A percentile compares a stretch with the other conserved stretches of the same genome.
Conservation (phyloP, 169 alveolate genomes). For the Cryptosporidium ryanae region DNA sequence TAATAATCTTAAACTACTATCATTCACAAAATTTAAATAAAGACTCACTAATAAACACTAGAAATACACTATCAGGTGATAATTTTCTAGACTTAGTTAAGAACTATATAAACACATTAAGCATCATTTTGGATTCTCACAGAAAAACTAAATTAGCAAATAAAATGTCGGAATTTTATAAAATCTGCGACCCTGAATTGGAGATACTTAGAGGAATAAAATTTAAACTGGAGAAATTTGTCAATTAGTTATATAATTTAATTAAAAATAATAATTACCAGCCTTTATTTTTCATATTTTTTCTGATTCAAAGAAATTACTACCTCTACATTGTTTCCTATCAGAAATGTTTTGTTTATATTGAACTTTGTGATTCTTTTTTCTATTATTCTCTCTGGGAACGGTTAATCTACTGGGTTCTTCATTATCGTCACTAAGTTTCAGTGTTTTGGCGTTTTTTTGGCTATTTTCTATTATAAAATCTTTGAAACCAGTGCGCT, state of each 20-base stretch:
- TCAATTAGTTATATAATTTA: not conserved
- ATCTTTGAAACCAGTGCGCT: constrained; percentile 33
- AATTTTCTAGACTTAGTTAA: constrained; percentile 19
- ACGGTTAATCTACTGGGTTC: not conserved
- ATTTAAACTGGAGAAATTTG: constrained; percentile 21
- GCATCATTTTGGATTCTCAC: not conserved
- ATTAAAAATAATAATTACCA: not conserved
- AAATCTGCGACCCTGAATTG: constrained; percentile 11
- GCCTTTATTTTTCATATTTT: not conserved
- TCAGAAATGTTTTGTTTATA: not conserved
- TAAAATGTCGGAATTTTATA: constrained; percentile 9
- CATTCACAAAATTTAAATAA: not conserved
- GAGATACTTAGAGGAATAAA: constrained; percentile 24
- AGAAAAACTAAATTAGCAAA: constrained; percentile 6
- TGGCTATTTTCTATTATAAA: not conserved
- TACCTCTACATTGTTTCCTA: not conserved
- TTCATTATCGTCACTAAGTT: not conserved
- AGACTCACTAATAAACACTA: not conserved
- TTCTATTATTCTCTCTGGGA: not conserved
- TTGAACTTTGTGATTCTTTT: not conserved
- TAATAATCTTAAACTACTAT: constrained; percentile 9
- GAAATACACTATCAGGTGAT: constrained; percentile 5
- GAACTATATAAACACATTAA: constrained; percentile 20
- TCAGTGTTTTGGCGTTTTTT: not conserved
- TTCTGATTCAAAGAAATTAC: not conserved